These are phyloP conservation scores for Dryadomyces quercus-mongolicae DNA, from an alignment of 2,329 filamentous ascomycete genomes.

Conservation along the genomic window DNA sequence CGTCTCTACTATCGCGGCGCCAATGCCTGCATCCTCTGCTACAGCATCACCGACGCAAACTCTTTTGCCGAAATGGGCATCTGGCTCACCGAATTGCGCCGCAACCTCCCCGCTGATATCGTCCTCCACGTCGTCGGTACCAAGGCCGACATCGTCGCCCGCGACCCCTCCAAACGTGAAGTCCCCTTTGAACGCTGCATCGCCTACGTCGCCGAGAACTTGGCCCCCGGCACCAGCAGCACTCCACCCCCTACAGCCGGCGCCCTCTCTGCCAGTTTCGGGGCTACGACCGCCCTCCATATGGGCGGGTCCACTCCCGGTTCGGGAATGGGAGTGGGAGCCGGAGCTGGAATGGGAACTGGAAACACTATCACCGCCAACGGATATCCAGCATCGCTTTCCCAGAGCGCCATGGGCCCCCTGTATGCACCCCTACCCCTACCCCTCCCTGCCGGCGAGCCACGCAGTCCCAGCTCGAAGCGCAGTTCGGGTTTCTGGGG, in stretches of 20 bases:
- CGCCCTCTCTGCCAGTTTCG: constrained; percentile 6
- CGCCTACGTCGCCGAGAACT: constrained; percentile 85
- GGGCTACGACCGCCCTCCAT: not conserved
- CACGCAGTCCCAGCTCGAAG: constrained; percentile 49
- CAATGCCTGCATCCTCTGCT: constrained; percentile 87
- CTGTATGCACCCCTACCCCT: constrained; percentile 8
- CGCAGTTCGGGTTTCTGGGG: constrained; percentile 74
- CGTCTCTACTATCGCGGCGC: constrained; percentile 93
- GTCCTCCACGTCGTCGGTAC: constrained; percentile 93
- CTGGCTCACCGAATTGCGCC: constrained; percentile 76
- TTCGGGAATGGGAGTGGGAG: not conserved
- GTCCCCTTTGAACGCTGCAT: constrained; percentile 94
- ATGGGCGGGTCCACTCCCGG: not conserved
- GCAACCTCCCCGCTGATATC: constrained; percentile 64
- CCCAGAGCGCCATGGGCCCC: constrained; percentile 8
- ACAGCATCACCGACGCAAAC: constrained; percentile 77
- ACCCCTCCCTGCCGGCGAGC: constrained; percentile 25
- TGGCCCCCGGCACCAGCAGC: constrained; percentile 56
- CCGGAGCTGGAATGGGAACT: not conserved
- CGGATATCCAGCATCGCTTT: not conserved
- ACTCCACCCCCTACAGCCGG: constrained; percentile 54
- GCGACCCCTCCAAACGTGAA: constrained; percentile 65
- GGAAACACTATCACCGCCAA: no score
- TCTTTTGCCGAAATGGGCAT: constrained; percentile 88
- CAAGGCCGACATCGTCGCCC: constrained; percentile 80